Evolutionary conservation across 768 basidiomycete species (phyloP).

Genomic region (Rhizopogon salebrosus): DNA sequence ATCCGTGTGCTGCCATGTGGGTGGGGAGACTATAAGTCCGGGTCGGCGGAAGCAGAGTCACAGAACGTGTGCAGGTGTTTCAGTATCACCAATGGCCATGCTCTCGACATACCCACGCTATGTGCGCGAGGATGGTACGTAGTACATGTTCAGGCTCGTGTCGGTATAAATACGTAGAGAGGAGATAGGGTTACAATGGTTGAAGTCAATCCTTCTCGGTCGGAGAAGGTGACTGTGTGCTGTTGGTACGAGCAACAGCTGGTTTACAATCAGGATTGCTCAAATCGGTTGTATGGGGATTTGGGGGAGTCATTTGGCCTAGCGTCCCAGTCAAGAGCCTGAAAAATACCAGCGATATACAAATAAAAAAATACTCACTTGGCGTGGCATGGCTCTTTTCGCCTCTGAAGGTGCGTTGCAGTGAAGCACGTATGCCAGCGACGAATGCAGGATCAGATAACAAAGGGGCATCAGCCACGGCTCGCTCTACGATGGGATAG

Average conservation of each 20-base stretch:
- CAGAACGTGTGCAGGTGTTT: no score
- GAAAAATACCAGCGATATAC: not conserved
- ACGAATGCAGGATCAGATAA: constrained; percentile 45
- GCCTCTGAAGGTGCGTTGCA: constrained; percentile 41
- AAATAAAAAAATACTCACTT: constrained; percentile 8
- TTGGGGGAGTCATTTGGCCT: not conserved
- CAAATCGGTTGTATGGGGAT: not conserved
- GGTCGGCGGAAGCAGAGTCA: no score
- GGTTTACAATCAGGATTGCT: not conserved
- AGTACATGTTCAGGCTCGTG: no score
- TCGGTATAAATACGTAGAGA: not conserved
- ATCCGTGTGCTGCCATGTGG: no score
- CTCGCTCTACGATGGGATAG: constrained; percentile 63
- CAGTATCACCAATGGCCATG: no score
- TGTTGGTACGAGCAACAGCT: not conserved
- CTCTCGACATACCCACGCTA: no score
- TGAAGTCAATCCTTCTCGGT: not conserved
- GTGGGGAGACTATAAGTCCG: no score
- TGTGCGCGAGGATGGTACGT: no score
- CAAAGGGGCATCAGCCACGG: constrained; percentile 44
- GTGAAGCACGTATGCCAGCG: constrained; percentile 34
- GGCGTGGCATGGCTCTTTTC: not conserved
- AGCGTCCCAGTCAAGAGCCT: not conserved
- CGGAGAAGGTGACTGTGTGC: not conserved
- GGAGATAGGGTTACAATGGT: not conserved